A percentile compares a stretch with the other conserved stretches of the same genome.
Conservation (phyloP, 208 protist genomes). For the Novymonas esmeraldas region DNA sequence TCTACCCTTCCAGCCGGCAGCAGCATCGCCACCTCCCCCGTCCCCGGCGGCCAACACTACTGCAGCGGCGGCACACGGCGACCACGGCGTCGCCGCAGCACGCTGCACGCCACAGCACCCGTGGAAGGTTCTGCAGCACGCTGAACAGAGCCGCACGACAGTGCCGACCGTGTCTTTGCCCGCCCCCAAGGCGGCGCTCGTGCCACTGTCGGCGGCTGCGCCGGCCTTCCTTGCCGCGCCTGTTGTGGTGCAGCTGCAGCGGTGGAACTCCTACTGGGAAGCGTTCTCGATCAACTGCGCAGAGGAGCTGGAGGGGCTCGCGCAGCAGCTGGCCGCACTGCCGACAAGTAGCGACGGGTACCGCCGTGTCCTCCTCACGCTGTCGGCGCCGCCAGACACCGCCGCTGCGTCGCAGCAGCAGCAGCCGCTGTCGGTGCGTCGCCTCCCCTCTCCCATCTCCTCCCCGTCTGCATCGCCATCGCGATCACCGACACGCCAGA, state of each 20-base stretch:
- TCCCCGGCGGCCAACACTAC: not conserved
- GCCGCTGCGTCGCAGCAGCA: not conserved
- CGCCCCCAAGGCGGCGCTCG: not conserved
- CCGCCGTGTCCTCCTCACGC: constrained; percentile 21
- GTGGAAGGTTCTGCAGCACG: constrained; percentile 24
- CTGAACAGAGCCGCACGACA: not conserved
- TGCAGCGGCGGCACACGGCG: not conserved
- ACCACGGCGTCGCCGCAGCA: not conserved
- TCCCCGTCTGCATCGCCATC: not conserved
- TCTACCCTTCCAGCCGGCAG: not conserved
- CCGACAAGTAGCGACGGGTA: constrained; percentile 2
- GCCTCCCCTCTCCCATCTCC: not conserved
- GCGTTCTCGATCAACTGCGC: constrained; percentile 26
- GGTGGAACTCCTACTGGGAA: constrained; percentile 80
- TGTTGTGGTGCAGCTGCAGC: constrained; percentile 35
- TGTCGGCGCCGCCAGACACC: not conserved
- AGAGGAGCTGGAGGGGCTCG: constrained; percentile 24
- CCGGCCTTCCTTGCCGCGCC: constrained; percentile 6
- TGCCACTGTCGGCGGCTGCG: not conserved
- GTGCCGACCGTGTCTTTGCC: not conserved
- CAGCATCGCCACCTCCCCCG: not conserved
- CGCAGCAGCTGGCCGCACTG: constrained; percentile 11
- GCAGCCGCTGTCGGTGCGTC: not conserved
- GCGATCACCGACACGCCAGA: not conserved
- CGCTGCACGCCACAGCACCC: constrained; percentile 15